Evolutionary conservation across 73 alveolate species (phyloP), one percentile per base, ranked within the genome.

Genomic region (Effrenium voratum): DNA sequence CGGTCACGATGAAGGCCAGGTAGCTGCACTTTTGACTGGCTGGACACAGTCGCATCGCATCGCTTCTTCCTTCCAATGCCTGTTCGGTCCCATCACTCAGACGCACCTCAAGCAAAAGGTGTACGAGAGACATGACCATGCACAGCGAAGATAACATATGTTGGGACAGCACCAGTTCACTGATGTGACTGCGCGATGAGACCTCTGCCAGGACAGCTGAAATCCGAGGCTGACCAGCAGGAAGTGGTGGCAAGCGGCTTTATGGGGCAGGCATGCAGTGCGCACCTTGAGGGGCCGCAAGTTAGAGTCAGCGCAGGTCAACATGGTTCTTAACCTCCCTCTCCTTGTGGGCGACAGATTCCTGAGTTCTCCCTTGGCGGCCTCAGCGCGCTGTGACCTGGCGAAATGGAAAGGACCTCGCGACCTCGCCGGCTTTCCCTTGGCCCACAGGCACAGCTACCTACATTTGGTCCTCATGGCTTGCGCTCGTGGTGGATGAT

Each of bases 401-500:
- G 80, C 57, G 40, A 30, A 3, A 19, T 70, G 40, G 19, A n/a
- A 28, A 30, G 46, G 44, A 36, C 30, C 49, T 32, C 22, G 5
- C 4, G 49, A 72, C 50, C 26, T n/a, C 30, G 12, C 83, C n/a
- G 83, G 12, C 49, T 72, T 72, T 28, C n/a, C 19, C 63, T 19
- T 19, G 63, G 19, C 63, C 19, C n/a, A 5, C 26, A 90, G 97
- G 97, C 68, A 90, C 97, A 8, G 68, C 63, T 2, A 59, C 47
- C 10, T 90, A 90, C 83, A 90, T 90, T 46, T 90, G 97, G 97
- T 66, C 87, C 44, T 90, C 97, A 0, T 90, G 97, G 97, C 41
- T 68, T 28, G 97, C 97, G 15, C 30, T 90, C 44, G 76, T 90
- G 38, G 97, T 90, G 43, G 50, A 40, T 2, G 97, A 90, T 45